Conservation (phyloP, 441 rosid genomes). For the Adansonia grandidieri region DNA sequence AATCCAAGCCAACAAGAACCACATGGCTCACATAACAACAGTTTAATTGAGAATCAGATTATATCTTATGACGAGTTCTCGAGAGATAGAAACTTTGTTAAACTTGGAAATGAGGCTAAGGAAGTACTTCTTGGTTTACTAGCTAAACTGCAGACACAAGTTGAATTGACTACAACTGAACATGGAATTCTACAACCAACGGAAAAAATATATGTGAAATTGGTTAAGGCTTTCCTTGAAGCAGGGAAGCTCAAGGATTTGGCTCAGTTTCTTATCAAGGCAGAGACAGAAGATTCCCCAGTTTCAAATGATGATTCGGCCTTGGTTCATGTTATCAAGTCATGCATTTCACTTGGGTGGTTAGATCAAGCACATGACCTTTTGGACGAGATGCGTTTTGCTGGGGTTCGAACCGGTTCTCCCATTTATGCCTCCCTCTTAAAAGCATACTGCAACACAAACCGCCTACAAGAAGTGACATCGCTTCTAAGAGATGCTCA, state of each 20-base stretch:
- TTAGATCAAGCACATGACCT: conserved; percentile 91
- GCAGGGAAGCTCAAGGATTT: conserved; percentile 73
- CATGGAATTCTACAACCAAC: conserved; percentile 87
- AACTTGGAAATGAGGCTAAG: conserved; percentile 68
- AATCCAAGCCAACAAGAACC: conserved; percentile 32
- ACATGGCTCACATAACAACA: conserved; percentile 21
- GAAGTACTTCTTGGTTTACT: conserved; percentile 53
- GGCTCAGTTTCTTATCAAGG: conserved; percentile 68
- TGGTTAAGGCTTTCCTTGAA: conserved; percentile 80
- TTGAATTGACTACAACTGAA: conserved; percentile 60
- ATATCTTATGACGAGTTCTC: conserved; percentile 57
- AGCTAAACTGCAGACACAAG: conserved; percentile 56
- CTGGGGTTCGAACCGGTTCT: conserved; percentile 71
- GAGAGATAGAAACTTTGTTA: conserved; percentile 55
- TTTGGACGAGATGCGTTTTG: conserved; percentile 82
- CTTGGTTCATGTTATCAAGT: conserved; percentile 65
- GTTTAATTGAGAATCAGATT: conserved; percentile 32
- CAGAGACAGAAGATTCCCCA: conserved; percentile 70
- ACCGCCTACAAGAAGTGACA: conserved; percentile 57
- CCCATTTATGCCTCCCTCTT: conserved; percentile 71
- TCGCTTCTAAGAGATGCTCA: conserved; percentile 82
- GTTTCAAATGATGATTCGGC: conserved; percentile 70
- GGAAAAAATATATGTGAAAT: conserved; percentile 60
- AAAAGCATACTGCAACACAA: conserved; percentile 72
- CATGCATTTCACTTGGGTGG: conserved; percentile 85